Evolutionary conservation across 2,329 filamentous ascomycete species (phyloP).

Genomic region (Mycogone perniciosa): DNA sequence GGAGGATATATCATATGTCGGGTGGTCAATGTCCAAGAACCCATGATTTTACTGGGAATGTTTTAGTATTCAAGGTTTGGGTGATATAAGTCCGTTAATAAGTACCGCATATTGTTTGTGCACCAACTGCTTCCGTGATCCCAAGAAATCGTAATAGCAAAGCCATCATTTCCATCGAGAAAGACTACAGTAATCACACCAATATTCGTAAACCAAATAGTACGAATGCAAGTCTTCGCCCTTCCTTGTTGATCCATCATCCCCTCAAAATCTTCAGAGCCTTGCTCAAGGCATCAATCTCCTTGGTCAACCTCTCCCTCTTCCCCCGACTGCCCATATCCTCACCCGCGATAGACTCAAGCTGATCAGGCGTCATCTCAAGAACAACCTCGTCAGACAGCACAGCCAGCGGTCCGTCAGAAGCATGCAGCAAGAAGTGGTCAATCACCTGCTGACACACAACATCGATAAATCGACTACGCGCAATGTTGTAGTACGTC

Average conservation of each 20-base stretch:
- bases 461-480: constrained; percentile 56
- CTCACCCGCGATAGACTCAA: constrained; percentile 54
- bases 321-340: constrained; percentile 18
- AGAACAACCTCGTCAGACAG: constrained; percentile 48
- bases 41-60: background rate
- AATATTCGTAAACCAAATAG: too few relatives aligned
- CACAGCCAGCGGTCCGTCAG: constrained; percentile 44
- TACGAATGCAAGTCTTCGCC: too few relatives aligned
- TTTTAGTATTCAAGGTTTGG: background rate
- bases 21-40: background rate
- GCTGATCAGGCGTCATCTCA: constrained; percentile 38
- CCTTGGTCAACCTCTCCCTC: constrained; percentile 34
- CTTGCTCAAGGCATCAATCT: constrained; percentile 39
- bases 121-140: background rate
- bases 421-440: constrained; percentile 44
- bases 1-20: background rate
- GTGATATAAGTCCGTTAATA: too few relatives aligned
- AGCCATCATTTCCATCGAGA: background rate
- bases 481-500: constrained; percentile 56
- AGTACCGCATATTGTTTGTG: too few relatives aligned
- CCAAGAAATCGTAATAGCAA: background rate
- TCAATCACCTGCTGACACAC: constrained; percentile 53
- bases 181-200: background rate
- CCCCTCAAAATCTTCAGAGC: constrained; percentile 23
- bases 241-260: background rate